These are phyloP conservation scores for Chlamydomonas asymmetrica DNA, from an alignment of 139 green algal genomes.

Conservation along the genomic window DNA sequence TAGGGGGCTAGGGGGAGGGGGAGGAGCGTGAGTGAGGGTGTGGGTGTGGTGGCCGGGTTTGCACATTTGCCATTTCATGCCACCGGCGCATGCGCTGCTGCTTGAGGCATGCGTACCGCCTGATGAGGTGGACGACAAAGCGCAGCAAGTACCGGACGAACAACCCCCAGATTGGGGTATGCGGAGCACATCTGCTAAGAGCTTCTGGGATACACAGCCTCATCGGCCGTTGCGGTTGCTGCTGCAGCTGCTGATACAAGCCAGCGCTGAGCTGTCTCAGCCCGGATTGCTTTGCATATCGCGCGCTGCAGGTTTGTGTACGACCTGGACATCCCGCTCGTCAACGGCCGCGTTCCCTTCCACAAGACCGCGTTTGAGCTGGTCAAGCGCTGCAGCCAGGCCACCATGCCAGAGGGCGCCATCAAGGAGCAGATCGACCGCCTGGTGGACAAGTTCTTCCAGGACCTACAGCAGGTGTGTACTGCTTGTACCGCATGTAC, in stretches of 20 bases:
- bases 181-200: too few relatives aligned
- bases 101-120: too few relatives aligned
- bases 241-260: not conserved
- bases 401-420: slow-evolving; percentile 67
- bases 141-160: too few relatives aligned
- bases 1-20: not conserved
- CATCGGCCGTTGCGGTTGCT: too few relatives aligned
- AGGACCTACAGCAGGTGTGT: slow-evolving; percentile 39
- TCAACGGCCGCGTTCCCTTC: slow-evolving; percentile 66
- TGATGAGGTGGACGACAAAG: too few relatives aligned
- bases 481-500: too few relatives aligned
- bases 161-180: too few relatives aligned
- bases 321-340: slow-evolving; percentile 78
- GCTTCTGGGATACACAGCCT: too few relatives aligned
- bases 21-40: not conserved
- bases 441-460: slow-evolving; percentile 69
- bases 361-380: slow-evolving; percentile 67
- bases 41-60: not conserved
- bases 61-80: not conserved
- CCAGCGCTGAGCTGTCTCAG: too few relatives aligned
- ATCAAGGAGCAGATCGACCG: slow-evolving; percentile 63
- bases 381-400: slow-evolving; percentile 61
- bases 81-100: too few relatives aligned
- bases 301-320: slow-evolving; percentile 70
- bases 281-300: too few relatives aligned